Evolutionary conservation across 371 early-diverging fungal genomes (phyloP).

Genomic region (Mortierella sp.): DNA sequence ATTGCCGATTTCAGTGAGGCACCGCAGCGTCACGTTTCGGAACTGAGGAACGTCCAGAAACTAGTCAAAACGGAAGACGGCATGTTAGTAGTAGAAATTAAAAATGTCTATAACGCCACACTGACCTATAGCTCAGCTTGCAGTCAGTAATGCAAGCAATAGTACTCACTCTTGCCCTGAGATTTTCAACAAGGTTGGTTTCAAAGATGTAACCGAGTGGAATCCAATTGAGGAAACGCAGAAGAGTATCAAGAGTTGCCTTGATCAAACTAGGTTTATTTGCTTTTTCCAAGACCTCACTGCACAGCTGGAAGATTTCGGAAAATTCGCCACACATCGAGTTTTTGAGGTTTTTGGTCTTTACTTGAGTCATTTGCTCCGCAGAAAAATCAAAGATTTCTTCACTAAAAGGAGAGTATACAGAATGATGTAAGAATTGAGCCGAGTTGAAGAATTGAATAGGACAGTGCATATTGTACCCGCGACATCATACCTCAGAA

Average conservation of each 20-base stretch:
- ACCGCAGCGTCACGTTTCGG: conserved; percentile 94
- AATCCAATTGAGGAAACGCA: conserved; percentile 97
- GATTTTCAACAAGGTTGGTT: conserved; percentile 90
- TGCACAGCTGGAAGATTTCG: conserved; percentile 96
- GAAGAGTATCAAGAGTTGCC: conserved; percentile 93
- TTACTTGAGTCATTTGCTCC: conserved; percentile 97
- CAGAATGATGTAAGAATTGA: not conserved
- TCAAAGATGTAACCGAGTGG: conserved; percentile 98
- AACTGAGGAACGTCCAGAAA: conserved; percentile 88
- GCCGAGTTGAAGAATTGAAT: not conserved
- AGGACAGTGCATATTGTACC: not conserved
- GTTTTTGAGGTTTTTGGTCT: conserved; percentile 91
- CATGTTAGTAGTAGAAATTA: not conserved
- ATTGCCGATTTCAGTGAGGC: conserved; percentile 94
- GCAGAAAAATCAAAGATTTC: conserved; percentile 98
- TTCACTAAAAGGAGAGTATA: conserved; percentile 76
- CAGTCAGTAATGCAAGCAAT: not conserved
- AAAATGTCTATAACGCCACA: not conserved
- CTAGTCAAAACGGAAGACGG: conserved; percentile 42
- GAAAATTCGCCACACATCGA: conserved; percentile 97
- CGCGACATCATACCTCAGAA: conserved; percentile 78
- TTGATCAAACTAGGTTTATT: conserved; percentile 88
- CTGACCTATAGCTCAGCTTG: not conserved
- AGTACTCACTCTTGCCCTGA: conserved; percentile 79
- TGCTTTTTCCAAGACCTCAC: conserved; percentile 95